phyloP scores from a whole-genome alignment of 495 filamentous ascomycete species.

The Aspergillus hancockii region DNA sequence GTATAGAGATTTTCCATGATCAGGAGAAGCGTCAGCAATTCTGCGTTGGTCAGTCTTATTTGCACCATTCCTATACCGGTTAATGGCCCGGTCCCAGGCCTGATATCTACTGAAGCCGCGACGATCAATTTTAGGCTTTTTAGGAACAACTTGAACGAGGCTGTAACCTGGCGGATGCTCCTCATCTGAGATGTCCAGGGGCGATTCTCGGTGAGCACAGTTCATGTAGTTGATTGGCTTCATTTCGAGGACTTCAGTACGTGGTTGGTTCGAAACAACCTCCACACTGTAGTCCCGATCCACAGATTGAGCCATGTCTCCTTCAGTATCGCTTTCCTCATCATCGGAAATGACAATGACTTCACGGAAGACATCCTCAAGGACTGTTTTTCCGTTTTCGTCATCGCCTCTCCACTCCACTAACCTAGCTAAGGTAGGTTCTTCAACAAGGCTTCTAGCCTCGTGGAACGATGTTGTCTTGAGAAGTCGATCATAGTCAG shows the following conservation, averaged over 20 bases:
- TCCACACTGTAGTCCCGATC: constrained; percentile 41
- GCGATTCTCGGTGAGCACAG: constrained; percentile 17
- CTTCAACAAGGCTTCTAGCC: constrained; percentile 70
- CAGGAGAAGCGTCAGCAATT: constrained; percentile 9
- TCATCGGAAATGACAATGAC: constrained; percentile 82
- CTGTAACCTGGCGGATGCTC: constrained; percentile 41
- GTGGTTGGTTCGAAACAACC: constrained; percentile 39
- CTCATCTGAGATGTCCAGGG: constrained; percentile 36
- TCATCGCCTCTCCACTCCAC: constrained; percentile 88
- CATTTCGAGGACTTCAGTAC: constrained; percentile 35
- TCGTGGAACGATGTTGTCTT: constrained; percentile 63
- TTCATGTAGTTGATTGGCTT: constrained; percentile 28
- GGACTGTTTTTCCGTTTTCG: constrained; percentile 69
- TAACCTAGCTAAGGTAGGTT: constrained; percentile 67
- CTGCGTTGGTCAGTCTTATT: constrained; percentile 20
- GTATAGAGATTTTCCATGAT: constrained; percentile 26
- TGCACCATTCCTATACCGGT: constrained; percentile 37
- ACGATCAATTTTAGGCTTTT: constrained; percentile 37
- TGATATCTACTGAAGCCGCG: constrained; percentile 52
- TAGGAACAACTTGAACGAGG: constrained; percentile 30
- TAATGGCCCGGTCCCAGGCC: constrained; percentile 48
- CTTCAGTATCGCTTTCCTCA: constrained; percentile 63
- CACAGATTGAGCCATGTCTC: constrained; percentile 14
- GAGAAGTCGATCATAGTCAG: constrained; percentile 80
- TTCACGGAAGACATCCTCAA: constrained; percentile 80